These are phyloP conservation scores for Chlorella sp. DNA, from an alignment of 139 green algal species.

Conservation along the genomic window DNA sequence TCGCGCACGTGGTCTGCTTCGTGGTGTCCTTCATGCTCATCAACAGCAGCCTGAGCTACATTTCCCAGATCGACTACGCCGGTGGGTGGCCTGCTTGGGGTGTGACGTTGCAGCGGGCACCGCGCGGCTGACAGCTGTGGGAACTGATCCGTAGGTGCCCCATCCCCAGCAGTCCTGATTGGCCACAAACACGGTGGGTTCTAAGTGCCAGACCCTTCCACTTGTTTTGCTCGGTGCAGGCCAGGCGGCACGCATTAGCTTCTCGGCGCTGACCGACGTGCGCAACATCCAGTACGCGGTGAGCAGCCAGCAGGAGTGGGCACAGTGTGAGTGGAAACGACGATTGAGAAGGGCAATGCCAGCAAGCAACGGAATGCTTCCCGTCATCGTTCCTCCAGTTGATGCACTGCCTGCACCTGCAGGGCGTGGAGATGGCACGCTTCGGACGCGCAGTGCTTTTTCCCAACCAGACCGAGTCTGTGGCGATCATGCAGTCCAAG, in stretches of 20 bases:
- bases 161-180: too few relatives aligned
- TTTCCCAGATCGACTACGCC: neutral
- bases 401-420: too few relatives aligned
- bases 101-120: too few relatives aligned
- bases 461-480: neutral
- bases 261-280: neutral
- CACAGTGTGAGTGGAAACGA: too few relatives aligned
- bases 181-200: too few relatives aligned
- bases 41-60: constrained; percentile 11
- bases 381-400: too few relatives aligned
- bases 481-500: neutral
- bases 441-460: neutral
- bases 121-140: too few relatives aligned
- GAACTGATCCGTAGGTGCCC: too few relatives aligned
- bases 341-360: neutral
- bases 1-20: constrained; percentile 3
- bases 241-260: neutral
- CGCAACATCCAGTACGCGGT: constrained; percentile 3
- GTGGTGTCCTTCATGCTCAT: neutral
- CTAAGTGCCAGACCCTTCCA: too few relatives aligned
- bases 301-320: neutral
- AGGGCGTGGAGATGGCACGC: neutral
- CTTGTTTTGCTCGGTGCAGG: too few relatives aligned
- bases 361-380: neutral
- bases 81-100: neutral